Evolutionary conservation across 345 rosid species (phyloP).

Genomic region (Iberis pinnata): DNA sequence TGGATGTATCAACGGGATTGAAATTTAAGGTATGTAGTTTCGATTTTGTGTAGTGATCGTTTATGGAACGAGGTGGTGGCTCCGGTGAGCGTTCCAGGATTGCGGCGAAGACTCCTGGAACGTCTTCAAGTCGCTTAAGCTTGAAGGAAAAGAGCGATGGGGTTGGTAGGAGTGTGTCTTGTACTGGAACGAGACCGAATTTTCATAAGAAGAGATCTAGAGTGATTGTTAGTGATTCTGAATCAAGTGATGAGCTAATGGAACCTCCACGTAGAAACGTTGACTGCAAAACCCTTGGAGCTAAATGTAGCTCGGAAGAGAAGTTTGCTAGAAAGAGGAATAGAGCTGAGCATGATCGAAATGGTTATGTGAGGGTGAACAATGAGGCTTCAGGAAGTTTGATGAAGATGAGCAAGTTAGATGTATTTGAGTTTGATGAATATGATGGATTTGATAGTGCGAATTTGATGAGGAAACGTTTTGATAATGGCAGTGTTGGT

Average conservation of each 20-base stretch:
- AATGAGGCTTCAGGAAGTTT: conserved; percentile 35
- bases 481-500: conserved; percentile 40
- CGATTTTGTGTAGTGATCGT: conserved; percentile 20
- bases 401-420: conserved; percentile 57
- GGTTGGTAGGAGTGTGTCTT: conserved; percentile 36
- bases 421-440: conserved; percentile 74
- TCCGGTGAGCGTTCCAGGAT: conserved; percentile 58
- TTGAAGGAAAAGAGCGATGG: conserved; percentile 55
- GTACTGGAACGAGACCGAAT: conserved; percentile 35
- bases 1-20: conserved; percentile 27
- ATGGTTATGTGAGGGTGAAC: conserved; percentile 39
- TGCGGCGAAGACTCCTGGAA: conserved; percentile 49
- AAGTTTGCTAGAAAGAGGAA: conserved; percentile 46
- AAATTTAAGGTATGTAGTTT: conserved; percentile 31
- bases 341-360: conserved; percentile 35
- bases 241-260: conserved; percentile 61
- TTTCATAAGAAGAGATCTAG: conserved; percentile 60
- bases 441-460: conserved; percentile 60
- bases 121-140: conserved; percentile 61
- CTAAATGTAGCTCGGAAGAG: conserved; percentile 34
- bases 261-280: conserved; percentile 42
- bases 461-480: conserved; percentile 35
- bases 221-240: conserved; percentile 57
- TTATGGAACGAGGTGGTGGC: conserved; percentile 72
- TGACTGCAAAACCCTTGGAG: no score